phyloP scores from a whole-genome alignment of 1,284 basidiomycete species.

The Ustilago lituana region DNA sequence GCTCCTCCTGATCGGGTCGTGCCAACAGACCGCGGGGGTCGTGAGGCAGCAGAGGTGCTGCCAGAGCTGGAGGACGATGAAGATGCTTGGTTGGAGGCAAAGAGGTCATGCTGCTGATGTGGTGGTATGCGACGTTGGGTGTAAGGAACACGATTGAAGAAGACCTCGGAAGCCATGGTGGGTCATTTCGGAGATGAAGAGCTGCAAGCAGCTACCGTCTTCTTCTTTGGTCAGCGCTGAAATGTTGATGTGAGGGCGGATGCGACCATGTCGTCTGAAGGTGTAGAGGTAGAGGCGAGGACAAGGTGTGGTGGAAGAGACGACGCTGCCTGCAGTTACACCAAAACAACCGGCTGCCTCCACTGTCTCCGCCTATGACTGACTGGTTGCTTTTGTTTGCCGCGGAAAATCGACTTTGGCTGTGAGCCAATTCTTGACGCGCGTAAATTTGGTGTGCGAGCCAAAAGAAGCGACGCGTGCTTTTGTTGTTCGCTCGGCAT shows the following conservation, averaged over 20 bases:
- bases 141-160: slow-evolving; percentile 36
- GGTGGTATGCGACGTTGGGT: slow-evolving; percentile 23
- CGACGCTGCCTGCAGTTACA: too few species aligned
- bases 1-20: slow-evolving; percentile 28
- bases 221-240: too few species aligned
- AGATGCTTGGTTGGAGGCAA: not conserved
- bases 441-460: not conserved
- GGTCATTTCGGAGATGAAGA: not conserved
- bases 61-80: slow-evolving; percentile 5
- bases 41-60: not conserved
- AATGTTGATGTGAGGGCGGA: too few species aligned
- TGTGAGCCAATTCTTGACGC: not conserved
- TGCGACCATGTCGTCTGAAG: not conserved
- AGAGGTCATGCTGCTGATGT: slow-evolving; percentile 11
- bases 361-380: slow-evolving; percentile 4
- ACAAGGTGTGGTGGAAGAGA: too few species aligned
- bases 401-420: not conserved
- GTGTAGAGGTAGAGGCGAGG: not conserved
- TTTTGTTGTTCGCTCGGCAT: too few species aligned
- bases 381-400: not conserved
- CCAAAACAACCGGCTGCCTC: too few species aligned
- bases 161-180: slow-evolving; percentile 47
- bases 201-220: too few species aligned
- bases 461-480: not conserved
- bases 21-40: slow-evolving; percentile 18